phyloP scores from a whole-genome alignment of 192 early-diverging fungal genomes.

The Phlyctochytrium bullatum region DNA sequence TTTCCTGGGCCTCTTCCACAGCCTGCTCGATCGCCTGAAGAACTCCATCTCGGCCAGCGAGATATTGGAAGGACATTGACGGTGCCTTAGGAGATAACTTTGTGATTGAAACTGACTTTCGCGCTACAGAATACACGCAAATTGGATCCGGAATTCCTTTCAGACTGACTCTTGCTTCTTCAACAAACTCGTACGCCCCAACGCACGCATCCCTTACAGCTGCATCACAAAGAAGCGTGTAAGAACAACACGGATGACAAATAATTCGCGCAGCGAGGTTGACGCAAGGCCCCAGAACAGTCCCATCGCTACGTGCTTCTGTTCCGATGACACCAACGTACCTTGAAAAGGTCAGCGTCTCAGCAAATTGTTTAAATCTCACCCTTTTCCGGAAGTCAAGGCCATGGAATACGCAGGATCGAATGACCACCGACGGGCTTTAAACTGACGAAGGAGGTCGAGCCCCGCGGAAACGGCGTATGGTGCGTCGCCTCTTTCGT shows the following conservation, averaged over 20 bases:
- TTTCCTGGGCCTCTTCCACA: not conserved
- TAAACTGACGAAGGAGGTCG: slow-evolving; percentile 2
- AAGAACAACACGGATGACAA: slow-evolving; percentile 9
- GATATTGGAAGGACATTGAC: too few relatives aligned
- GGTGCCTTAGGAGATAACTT: too few relatives aligned
- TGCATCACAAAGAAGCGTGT: not conserved
- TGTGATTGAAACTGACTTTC: not conserved
- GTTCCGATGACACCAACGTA: slow-evolving; percentile 21
- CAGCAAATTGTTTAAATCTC: not conserved
- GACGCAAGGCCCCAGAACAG: slow-evolving; percentile 17
- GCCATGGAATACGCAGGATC: not conserved
- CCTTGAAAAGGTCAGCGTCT: not conserved
- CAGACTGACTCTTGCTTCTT: not conserved
- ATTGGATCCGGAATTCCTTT: not conserved
- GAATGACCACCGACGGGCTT: not conserved
- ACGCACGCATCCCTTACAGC: not conserved
- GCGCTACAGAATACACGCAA: not conserved
- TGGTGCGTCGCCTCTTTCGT: slow-evolving; percentile 25
- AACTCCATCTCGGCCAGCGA: too few relatives aligned
- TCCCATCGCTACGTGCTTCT: slow-evolving; percentile 9
- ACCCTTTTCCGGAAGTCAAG: not conserved
- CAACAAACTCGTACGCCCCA: not conserved
- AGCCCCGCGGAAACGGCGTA: slow-evolving; percentile 16
- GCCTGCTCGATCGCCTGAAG: not conserved
- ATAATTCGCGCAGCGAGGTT: slow-evolving; percentile 28